Percentiles rank a stretch among this genome's conserved stretches.
phyloP scores from a whole-genome alignment of 2,329 filamentous ascomycete species.

The Phialemoniopsis sp. region DNA sequence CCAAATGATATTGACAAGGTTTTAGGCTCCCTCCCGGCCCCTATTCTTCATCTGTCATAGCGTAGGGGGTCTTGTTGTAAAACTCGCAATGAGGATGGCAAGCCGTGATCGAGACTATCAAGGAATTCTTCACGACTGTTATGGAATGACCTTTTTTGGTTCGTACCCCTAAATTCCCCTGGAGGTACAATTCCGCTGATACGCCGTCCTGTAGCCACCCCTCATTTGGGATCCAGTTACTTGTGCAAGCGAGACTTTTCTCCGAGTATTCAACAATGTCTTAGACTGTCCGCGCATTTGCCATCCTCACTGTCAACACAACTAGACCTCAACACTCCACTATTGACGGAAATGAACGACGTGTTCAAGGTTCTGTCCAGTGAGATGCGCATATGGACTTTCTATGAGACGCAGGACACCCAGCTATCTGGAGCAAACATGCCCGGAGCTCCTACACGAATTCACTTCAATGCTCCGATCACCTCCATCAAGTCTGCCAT shows the following conservation, averaged over 20 bases:
- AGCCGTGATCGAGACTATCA: conserved; percentile 30
- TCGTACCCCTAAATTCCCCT: neutral
- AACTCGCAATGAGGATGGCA: conserved; percentile 49
- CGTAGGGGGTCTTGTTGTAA: conserved; percentile 56
- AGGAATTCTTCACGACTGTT: conserved; percentile 48
- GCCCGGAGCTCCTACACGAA: conserved; percentile 27
- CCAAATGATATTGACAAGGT: conserved; percentile 5
- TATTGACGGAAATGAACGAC: conserved; percentile 45
- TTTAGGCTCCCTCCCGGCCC: conserved; percentile 34
- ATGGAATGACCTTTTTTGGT: conserved; percentile 59
- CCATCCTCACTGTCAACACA: conserved; percentile 45
- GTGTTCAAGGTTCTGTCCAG: conserved; percentile 52
- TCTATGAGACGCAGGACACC: conserved; percentile 60
- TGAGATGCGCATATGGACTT: conserved; percentile 57
- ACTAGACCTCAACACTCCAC: conserved; percentile 43
- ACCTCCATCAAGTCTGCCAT: conserved; percentile 53
- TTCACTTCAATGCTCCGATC: conserved; percentile 56
- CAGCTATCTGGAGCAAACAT: conserved; percentile 39
- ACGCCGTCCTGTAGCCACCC: conserved; percentile 43
- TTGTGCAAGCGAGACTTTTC: conserved; percentile 54
- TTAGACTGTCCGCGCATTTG: conserved; percentile 46
- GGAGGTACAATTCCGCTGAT: conserved; percentile 9
- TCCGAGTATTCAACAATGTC: conserved; percentile 45
- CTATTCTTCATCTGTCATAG: conserved; percentile 59
- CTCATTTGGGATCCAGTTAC: conserved; percentile 61